phyloP scores from a whole-genome alignment of 495 filamentous ascomycete species.

The Barbatosphaeria neglecta region DNA sequence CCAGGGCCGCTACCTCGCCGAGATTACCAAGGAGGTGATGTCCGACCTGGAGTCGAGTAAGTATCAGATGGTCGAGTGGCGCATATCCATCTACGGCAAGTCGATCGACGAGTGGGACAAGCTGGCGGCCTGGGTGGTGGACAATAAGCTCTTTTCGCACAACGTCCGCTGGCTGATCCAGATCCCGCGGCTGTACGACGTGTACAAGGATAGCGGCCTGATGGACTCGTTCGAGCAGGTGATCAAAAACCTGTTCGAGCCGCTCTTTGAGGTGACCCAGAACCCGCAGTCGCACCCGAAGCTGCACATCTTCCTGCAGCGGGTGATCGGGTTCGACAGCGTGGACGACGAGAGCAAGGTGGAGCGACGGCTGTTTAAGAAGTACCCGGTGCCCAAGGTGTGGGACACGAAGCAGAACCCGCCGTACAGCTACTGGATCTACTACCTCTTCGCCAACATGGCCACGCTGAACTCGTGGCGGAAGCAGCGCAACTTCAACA shows the following conservation, averaged over 20 bases:
- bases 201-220: slow-evolving; percentile 78
- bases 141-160: slow-evolving; percentile 94
- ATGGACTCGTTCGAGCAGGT: slow-evolving; percentile 87
- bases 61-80: slow-evolving; percentile 99
- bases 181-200: slow-evolving; percentile 86
- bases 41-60: slow-evolving; percentile 97
- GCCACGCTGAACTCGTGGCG: slow-evolving; percentile 85
- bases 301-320: slow-evolving; percentile 86
- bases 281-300: slow-evolving; percentile 81
- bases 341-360: slow-evolving; percentile 97
- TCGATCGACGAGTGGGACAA: slow-evolving; percentile 95
- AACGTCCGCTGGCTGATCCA: slow-evolving; percentile 98
- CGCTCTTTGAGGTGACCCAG: slow-evolving; percentile 87
- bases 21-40: slow-evolving; percentile 96
- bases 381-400: slow-evolving; percentile 78
- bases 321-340: slow-evolving; percentile 93
- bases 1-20: slow-evolving; percentile 86
- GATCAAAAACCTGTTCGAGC: slow-evolving; percentile 83
- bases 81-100: slow-evolving; percentile 91
- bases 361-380: slow-evolving; percentile 80
- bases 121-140: slow-evolving; percentile 93
- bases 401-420: slow-evolving; percentile 93
- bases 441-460: slow-evolving; percentile 92
- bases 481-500: slow-evolving; percentile 87
- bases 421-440: slow-evolving; percentile 98